Evolutionary conservation across 2,329 filamentous ascomycete genomes (phyloP), one percentile per base, ranked within the genome.

Genomic region (Diaporthe eres): DNA sequence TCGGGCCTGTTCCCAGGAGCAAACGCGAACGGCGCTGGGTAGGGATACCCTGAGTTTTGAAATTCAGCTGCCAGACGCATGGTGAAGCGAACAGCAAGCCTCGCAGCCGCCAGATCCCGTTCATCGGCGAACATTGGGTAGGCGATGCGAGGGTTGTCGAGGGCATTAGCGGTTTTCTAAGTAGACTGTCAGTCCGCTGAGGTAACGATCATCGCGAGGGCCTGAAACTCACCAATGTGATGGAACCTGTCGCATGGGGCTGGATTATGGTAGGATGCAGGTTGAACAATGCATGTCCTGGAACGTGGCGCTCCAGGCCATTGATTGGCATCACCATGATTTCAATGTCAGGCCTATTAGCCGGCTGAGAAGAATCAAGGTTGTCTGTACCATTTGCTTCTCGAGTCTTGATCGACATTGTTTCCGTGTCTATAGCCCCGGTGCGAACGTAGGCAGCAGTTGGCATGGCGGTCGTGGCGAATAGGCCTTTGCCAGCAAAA

Each of bases 251-350:
- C 0, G 84, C 80, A 76, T 81, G 74, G 17, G 82, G 81, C 74
- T 84, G 81, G 34, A 82, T 73, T 13, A 83, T 77, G 3, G 80
- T 80, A 15, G 79, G 76, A 74, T 81, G 81, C 37, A 83, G 78
- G 5, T 77, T 79, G 39, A 80, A 77, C 7, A 80, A 77, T 4
- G 78, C 74, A 19, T 78, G 77, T 25, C 78, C 78, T 0, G 77
- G 75, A 44, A 83, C 80, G 10, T 82, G 77, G 0, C 80, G 77
- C 13, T 79, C 80, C 9, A 80, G 75, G 17, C 78, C 74, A 1
- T 84, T 82, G 5, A 84, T 82, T 79, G 85, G 85, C 74, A 85
- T 82, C 13, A 87, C 77, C 77, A 88, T 81, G 71, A 83, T 76
- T 71, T 84, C 82, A 31, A 82, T 63, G 25, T 84, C 80, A 1